Evolutionary conservation across 169 alveolate species (phyloP), one percentile per base, ranked within the genome.

Genomic region (Babesia bigemina): DNA sequence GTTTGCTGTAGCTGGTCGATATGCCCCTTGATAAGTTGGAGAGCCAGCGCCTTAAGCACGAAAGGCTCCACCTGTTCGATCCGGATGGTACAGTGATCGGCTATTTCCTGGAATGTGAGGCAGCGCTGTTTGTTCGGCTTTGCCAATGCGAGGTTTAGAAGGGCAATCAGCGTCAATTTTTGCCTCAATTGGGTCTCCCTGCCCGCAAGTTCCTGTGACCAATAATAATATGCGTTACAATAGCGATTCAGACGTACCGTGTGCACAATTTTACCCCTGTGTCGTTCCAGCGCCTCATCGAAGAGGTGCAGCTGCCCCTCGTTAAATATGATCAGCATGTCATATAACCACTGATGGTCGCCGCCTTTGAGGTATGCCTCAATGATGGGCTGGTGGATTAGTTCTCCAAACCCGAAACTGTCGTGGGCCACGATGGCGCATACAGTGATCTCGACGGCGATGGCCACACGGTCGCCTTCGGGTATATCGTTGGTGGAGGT

Each of bases 131-230:
- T 86, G 57, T 84, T 90, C 42, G 91, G 89, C 63, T 86, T 90
- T 50, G 84, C 77, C 78, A 90, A 90, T 10, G 92, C 94, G 76
- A 90, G 58, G 78, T 90, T 90, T 79, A 90, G 86, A 28, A 90
- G 78, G 6, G 94, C 90, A 19, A 90, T 79, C 13, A 90, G 72
- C 13, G 92, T 90, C 45, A 90, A 53, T 74, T 90, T 90, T 29
- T 81, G 65, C 24, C 84, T 19, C 75, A 90, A 79, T 47, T 71
- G 84, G 28, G 62, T 36, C 45, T 90, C 90, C 57, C 70, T 59
- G 11, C 88, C 82, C 19, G 84, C 79, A 13, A 88, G 67, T 58
- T 81, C 86, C 86, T 78, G 44, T 14, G 2, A 21, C 59, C 39
- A 53, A 29, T 36, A 44, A 21, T 16, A 9, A 56, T 62, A 26